phyloP scores from a whole-genome alignment of 2,329 filamentous ascomycete genomes.

The Ceratocystis alfenasii region DNA sequence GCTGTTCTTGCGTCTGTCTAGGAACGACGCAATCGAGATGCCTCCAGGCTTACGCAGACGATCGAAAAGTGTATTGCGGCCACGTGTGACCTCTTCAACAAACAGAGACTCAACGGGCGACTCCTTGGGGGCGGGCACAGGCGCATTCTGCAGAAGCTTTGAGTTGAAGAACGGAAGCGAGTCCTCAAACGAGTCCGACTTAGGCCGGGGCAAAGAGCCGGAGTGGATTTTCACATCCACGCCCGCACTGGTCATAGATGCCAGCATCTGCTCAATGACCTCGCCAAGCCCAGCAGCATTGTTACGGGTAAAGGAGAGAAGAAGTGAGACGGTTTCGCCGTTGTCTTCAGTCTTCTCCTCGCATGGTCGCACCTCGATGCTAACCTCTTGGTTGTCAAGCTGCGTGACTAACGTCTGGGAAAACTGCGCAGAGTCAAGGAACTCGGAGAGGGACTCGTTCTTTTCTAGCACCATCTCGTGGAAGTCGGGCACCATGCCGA shows the following conservation, averaged over 20 bases:
- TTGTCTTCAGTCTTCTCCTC: slow-evolving; percentile 48
- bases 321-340: slow-evolving; percentile 47
- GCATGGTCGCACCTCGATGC: slow-evolving; percentile 55
- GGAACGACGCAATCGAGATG: slow-evolving; percentile 92
- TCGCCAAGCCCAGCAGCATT: slow-evolving; percentile 92
- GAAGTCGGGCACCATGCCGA: slow-evolving; percentile 95
- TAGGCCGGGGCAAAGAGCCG: slow-evolving; percentile 91
- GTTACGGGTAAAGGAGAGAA: slow-evolving; percentile 86
- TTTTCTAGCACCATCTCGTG: slow-evolving; percentile 81
- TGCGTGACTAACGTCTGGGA: slow-evolving; percentile 67
- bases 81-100: slow-evolving; percentile 64
- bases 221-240: slow-evolving; percentile 81
- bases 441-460: slow-evolving; percentile 63
- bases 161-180: slow-evolving; percentile 94
- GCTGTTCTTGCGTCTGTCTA: slow-evolving; percentile 89
- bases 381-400: slow-evolving; percentile 80
- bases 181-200: slow-evolving; percentile 97
- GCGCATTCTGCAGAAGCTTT: slow-evolving; percentile 87
- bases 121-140: slow-evolving; percentile 66
- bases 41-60: slow-evolving; percentile 87
- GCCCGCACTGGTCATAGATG: slow-evolving; percentile 73
- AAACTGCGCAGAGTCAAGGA: slow-evolving; percentile 72
- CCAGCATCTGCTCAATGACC: slow-evolving; percentile 86
- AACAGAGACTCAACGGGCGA: slow-evolving; percentile 81
- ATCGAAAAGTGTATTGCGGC: slow-evolving; percentile 77